Evolutionary conservation across 2,329 filamentous ascomycete species (phyloP).

Genomic region (Fusarium bulbicola): DNA sequence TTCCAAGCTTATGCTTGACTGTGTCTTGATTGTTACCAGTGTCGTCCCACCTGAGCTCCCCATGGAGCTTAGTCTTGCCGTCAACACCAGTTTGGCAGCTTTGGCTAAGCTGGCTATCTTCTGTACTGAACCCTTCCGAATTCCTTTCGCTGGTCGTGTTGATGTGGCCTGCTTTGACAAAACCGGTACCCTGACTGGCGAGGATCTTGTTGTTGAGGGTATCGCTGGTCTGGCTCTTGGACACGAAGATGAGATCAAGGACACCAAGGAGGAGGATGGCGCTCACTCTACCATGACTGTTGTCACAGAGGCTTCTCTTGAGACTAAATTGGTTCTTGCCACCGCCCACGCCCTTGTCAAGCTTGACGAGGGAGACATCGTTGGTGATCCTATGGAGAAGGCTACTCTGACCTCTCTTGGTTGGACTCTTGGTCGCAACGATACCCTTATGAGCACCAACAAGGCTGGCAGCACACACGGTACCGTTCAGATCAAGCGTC

Average conservation of each 20-base stretch:
- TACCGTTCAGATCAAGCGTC: constrained; percentile 90
- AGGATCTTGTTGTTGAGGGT: constrained; percentile 96
- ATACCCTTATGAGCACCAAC: constrained; percentile 74
- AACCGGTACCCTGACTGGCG: constrained; percentile 94
- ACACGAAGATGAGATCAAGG: constrained; percentile 67
- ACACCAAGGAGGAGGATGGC: constrained; percentile 76
- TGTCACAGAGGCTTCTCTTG: constrained; percentile 74
- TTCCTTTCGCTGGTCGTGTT: constrained; percentile 93
- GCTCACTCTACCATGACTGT: constrained; percentile 82
- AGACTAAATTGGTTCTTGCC: constrained; percentile 92
- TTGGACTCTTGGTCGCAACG: constrained; percentile 91
- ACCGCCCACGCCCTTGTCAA: constrained; percentile 96
- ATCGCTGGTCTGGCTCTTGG: constrained; percentile 88
- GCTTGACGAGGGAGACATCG: constrained; percentile 94
- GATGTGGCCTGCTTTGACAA: constrained; percentile 99
- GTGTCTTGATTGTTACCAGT: constrained; percentile 95
- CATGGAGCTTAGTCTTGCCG: constrained; percentile 96
- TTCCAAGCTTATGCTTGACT: constrained; percentile 96
- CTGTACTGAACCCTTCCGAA: constrained; percentile 98
- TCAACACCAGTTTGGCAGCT: constrained; percentile 96
- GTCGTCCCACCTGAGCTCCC: constrained; percentile 98
- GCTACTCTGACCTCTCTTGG: constrained; percentile 89
- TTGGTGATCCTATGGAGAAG: constrained; percentile 99
- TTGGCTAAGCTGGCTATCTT: constrained; percentile 97
- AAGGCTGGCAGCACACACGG: constrained; percentile 59